A percentile compares a stretch with the other conserved stretches of the same genome.
Evolutionary conservation across 2,329 filamentous ascomycete genomes (phyloP).

Genomic region (Paraphaeosphaeria minitans): DNA sequence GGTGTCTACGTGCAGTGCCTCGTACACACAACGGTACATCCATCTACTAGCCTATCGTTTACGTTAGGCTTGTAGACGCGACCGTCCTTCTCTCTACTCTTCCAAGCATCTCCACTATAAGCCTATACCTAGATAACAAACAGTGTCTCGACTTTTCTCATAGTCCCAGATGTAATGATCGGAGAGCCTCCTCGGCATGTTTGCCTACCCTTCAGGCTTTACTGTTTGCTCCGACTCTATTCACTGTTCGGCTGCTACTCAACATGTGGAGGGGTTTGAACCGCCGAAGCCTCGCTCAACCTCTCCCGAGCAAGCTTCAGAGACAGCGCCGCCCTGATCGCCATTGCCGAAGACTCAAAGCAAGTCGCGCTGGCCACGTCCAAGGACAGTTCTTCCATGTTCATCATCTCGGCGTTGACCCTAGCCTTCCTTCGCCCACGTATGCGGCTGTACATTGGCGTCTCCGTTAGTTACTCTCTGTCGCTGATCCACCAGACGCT

Average conservation of each 20-base stretch:
- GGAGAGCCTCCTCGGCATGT: neutral
- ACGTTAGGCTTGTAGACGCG: neutral
- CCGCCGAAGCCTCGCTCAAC: slow-evolving; percentile 13
- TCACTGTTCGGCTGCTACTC: neutral
- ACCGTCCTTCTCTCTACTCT: neutral
- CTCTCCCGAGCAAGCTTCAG: slow-evolving; percentile 12
- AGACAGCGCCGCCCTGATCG: slow-evolving; percentile 11
- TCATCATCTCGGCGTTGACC: slow-evolving; percentile 17
- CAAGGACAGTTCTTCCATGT: slow-evolving; percentile 15
- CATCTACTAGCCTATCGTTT: neutral
- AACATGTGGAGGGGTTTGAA: neutral
- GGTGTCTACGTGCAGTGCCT: neutral
- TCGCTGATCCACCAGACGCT: slow-evolving; percentile 8
- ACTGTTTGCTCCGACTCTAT: neutral
- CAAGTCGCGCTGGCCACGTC: slow-evolving; percentile 14
- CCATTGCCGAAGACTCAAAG: slow-evolving; percentile 19
- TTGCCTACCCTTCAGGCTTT: neutral
- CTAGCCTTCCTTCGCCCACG: slow-evolving; percentile 18
- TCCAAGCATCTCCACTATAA: neutral
- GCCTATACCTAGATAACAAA: neutral
- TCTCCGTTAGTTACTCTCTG: neutral
- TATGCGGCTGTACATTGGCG: slow-evolving; percentile 17
- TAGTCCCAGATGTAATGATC: neutral
- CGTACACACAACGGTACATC: neutral
- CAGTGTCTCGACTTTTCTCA: neutral